Evolutionary conservation across 768 basidiomycete species (phyloP).

Genomic region (Coprinopsis strossmayeri): DNA sequence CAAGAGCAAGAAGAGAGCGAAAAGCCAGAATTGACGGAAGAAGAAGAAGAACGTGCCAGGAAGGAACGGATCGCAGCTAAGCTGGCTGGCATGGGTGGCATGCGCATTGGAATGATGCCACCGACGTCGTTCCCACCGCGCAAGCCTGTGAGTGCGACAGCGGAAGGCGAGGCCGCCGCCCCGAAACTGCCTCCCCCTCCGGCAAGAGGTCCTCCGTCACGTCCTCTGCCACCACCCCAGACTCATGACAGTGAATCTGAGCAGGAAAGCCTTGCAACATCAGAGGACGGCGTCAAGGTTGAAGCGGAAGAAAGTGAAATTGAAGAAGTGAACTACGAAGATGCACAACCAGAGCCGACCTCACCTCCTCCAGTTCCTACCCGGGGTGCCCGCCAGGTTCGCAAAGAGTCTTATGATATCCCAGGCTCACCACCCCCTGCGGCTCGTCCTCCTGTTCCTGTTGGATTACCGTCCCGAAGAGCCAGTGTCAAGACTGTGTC

Average conservation of each 20-base stretch:
- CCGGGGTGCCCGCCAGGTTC: constrained; percentile 26
- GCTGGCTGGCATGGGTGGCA: constrained; percentile 49
- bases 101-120: constrained; percentile 55
- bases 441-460: constrained; percentile 45
- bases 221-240: constrained; percentile 19
- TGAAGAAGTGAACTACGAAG: constrained; percentile 59
- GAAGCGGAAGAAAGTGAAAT: constrained; percentile 71
- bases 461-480: constrained; percentile 30
- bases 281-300: constrained; percentile 57
- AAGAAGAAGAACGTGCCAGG: constrained; percentile 57
- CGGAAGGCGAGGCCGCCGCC: constrained; percentile 15
- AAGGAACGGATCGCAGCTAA: constrained; percentile 49
- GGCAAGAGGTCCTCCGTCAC: constrained; percentile 4
- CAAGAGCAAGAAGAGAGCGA: constrained; percentile 17
- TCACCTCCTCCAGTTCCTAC: constrained; percentile 55
- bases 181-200: constrained; percentile 15
- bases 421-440: constrained; percentile 19
- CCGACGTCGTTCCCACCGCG: constrained; percentile 32
- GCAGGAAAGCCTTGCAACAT: constrained; percentile 33
- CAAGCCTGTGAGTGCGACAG: constrained; percentile 21
- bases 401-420: constrained; percentile 7
- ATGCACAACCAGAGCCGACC: constrained; percentile 36
- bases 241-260: constrained; percentile 37
- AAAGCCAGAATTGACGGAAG: constrained; percentile 31
- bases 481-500: constrained; percentile 28